Evolutionary conservation across 331 rosid genomes (phyloP), one percentile per base, ranked within the genome.

Genomic region (Acacia pycnantha): DNA sequence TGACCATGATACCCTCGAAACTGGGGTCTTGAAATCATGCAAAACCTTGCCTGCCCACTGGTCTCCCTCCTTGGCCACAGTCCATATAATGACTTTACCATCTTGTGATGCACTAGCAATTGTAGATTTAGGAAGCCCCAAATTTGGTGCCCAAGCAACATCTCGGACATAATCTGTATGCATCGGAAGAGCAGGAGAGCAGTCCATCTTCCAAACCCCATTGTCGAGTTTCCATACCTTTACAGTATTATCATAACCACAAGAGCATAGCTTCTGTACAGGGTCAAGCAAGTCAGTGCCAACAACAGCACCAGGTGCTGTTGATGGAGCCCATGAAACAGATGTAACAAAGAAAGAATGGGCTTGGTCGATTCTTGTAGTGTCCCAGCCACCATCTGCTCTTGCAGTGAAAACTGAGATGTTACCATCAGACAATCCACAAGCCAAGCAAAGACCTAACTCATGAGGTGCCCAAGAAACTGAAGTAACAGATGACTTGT

Each of bases 331-430:
- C 98, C 98, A 94, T 15, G 98, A 94, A 76, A 94, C 92, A 24
- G 98, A 94, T n/a, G 98, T 92, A 18, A 94, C 98, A 29, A 97
- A 95, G 43, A 94, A 88, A 0, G 98, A 95, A 41, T 94, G 98
- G 76, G 97, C 98, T 79, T 88, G 90, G 73, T 90, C 94, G 3
- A 94, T 92, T 84, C 88, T 90, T 3, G 92, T 75, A 19, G 95
- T 77, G 81, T 92, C 97, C 97, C 98, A 94, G 75, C 93, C 92
- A 79, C 97, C 94, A 40, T 94, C 95, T 5, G 89, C 83, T 74
- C 91, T 89, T 11, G 92, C 92, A 37, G 94, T 87, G 89, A 90
- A 88, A 58, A 94, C 89, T 3, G 95, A 94, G 71, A 94, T 89
- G 65, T 87, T 94, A 81, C 98, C 98, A 90, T 94, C 97, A 18